phyloP scores from a whole-genome alignment of 2,329 filamentous ascomycete genomes.

The Alternaria dauci region DNA sequence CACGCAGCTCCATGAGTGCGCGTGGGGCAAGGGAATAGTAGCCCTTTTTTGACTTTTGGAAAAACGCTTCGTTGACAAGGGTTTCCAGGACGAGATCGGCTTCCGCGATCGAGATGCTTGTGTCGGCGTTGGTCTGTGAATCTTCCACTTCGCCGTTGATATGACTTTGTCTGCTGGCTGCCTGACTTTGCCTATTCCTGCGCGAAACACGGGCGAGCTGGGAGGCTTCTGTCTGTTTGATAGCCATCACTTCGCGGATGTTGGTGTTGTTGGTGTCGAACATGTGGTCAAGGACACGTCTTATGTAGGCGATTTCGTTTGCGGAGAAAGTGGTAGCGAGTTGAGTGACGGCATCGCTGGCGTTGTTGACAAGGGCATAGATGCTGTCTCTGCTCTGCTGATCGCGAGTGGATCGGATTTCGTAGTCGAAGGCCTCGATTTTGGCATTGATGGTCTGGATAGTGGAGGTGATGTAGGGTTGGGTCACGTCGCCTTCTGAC shows the following conservation, averaged over 20 bases:
- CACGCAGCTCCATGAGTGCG: constrained; percentile 81
- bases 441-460: constrained; percentile 74
- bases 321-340: constrained; percentile 80
- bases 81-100: constrained; percentile 75
- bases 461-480: constrained; percentile 72
- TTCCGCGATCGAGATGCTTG: constrained; percentile 74
- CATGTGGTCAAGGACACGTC: constrained; percentile 87
- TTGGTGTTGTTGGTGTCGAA: constrained; percentile 87
- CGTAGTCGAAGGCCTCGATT: constrained; percentile 83
- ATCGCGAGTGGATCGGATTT: constrained; percentile 78
- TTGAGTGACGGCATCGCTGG: constrained; percentile 84
- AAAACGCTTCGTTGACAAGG: constrained; percentile 83
- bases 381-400: constrained; percentile 72
- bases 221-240: constrained; percentile 80
- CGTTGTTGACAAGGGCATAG: constrained; percentile 87
- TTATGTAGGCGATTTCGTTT: constrained; percentile 90
- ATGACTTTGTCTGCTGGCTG: constrained; percentile 37
- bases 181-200: constrained; percentile 39
- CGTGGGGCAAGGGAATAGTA: constrained; percentile 82
- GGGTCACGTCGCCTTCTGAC: constrained; percentile 69
- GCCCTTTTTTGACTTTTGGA: constrained; percentile 74
- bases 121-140: constrained; percentile 51
- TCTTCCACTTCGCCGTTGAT: constrained; percentile 47
- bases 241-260: constrained; percentile 81
- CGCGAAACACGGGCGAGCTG: constrained; percentile 65